phyloP scores from a whole-genome alignment of 177 flowering plant species.

The Vitis hybrid region DNA sequence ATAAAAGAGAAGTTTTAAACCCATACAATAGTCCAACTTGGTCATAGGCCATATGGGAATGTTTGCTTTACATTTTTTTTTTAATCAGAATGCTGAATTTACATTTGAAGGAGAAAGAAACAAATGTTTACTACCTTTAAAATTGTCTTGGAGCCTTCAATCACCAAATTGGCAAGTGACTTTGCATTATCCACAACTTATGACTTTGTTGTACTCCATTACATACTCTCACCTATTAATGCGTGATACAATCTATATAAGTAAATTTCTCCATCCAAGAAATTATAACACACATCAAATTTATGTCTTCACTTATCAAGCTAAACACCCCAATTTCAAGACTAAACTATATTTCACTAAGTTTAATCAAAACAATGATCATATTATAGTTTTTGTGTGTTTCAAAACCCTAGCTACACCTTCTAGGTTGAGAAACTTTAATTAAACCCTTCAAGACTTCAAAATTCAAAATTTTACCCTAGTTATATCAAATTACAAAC shows the following conservation, averaged over 20 bases:
- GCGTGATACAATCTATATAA: not conserved
- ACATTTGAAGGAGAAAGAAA: not conserved
- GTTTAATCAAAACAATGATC: not conserved
- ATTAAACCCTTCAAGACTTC: too few species aligned
- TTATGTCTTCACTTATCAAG: too few species aligned
- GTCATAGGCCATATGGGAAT: too few species aligned
- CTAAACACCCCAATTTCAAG: not conserved
- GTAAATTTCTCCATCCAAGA: too few species aligned
- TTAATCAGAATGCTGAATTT: too few species aligned
- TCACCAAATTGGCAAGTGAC: constrained; percentile 27
- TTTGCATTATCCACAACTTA: constrained; percentile 53
- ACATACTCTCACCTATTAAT: constrained; percentile 77
- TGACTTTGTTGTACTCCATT: constrained; percentile 84
- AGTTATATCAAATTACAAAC: not conserved
- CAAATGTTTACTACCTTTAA: constrained; percentile 62
- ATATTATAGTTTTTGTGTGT: too few species aligned
- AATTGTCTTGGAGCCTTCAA: constrained; percentile 72
- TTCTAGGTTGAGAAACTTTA: too few species aligned
- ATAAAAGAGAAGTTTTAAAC: not conserved
- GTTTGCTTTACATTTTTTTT: too few species aligned
- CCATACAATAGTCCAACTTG: too few species aligned
- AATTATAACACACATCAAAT: too few species aligned
- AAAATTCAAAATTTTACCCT: too few species aligned
- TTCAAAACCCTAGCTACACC: too few species aligned
- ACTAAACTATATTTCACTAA: not conserved